phyloP scores from a whole-genome alignment of 768 basidiomycete genomes.

The Boletales sp. region DNA sequence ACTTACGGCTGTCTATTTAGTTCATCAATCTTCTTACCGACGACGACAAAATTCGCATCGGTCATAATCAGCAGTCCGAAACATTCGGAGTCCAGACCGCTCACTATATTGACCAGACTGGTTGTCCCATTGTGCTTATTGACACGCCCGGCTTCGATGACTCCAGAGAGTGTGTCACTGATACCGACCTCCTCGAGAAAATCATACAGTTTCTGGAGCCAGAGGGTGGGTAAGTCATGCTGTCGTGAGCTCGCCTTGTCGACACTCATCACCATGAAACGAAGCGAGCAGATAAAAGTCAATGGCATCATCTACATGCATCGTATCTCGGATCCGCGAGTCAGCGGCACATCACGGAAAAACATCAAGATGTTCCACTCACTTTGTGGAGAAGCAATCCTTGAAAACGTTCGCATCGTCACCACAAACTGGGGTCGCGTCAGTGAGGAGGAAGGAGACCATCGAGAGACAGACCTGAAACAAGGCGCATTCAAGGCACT shows the following conservation, averaged over 20 bases:
- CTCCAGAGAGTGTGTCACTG: slow-evolving; percentile 13
- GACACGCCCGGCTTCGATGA: slow-evolving; percentile 14
- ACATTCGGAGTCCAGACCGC: slow-evolving; percentile 5
- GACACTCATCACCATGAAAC: not conserved
- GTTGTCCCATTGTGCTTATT: slow-evolving; percentile 10
- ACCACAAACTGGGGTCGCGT: slow-evolving; percentile 46
- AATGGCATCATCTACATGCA: slow-evolving; percentile 47
- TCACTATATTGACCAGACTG: not conserved
- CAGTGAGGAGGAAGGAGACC: slow-evolving; percentile 19
- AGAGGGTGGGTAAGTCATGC: not conserved
- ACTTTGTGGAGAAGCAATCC: slow-evolving; percentile 41
- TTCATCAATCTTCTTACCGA: slow-evolving; percentile 6
- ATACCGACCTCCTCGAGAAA: slow-evolving; percentile 18
- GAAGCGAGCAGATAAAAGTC: slow-evolving; percentile 17
- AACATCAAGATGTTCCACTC: slow-evolving; percentile 43
- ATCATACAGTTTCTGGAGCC: slow-evolving; percentile 7
- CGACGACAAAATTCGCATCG: slow-evolving; percentile 6
- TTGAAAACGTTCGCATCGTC: slow-evolving; percentile 42
- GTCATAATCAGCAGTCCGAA: slow-evolving; percentile 7
- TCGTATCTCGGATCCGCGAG: slow-evolving; percentile 42
- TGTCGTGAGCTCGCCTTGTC: not conserved
- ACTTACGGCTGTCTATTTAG: not conserved
- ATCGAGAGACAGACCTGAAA: slow-evolving; percentile 25
- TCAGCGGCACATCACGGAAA: slow-evolving; percentile 38
- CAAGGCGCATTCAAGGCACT: slow-evolving; percentile 42